Evolutionary conservation across 306 rosid genomes (phyloP).

Genomic region (Canavalia gladiata): DNA sequence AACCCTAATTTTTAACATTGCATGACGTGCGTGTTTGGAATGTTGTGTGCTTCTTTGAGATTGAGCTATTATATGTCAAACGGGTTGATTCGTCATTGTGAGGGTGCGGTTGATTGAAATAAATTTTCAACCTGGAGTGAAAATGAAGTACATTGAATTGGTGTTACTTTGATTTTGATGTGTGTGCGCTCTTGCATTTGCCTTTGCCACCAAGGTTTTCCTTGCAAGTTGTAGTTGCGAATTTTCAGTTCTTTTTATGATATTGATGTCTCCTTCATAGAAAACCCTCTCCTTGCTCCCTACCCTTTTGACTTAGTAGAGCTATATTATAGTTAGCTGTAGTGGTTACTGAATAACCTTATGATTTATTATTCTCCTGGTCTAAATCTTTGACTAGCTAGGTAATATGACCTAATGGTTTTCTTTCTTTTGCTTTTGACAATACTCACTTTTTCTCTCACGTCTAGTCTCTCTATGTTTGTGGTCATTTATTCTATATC

Average conservation of each 20-base stretch:
- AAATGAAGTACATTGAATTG: background rate
- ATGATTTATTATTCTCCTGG: constrained; percentile 21
- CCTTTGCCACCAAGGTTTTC: background rate
- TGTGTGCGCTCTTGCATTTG: background rate
- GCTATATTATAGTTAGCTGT: background rate
- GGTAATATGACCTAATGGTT: background rate
- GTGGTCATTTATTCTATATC: constrained; percentile 8
- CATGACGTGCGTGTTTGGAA: background rate
- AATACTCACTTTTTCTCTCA: background rate
- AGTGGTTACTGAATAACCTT: constrained; percentile 9
- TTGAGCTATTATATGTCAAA: background rate
- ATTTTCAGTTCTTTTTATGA: background rate
- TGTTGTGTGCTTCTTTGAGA: constrained; percentile 13
- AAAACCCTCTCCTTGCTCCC: background rate
- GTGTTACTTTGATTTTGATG: background rate
- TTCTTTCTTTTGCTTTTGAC: background rate
- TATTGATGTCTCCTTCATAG: background rate
- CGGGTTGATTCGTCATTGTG: background rate
- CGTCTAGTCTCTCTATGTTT: background rate
- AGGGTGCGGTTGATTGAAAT: background rate
- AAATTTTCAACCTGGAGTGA: constrained; percentile 9
- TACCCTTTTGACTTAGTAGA: constrained; percentile 13
- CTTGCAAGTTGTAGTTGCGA: background rate
- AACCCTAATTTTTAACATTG: constrained; percentile 21
- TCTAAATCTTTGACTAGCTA: constrained; percentile 19